Percentiles rank a stretch among this genome's conserved stretches.
Conservation (phyloP, 208 protist genomes). For the Acanthamoeba castellanii region DNA sequence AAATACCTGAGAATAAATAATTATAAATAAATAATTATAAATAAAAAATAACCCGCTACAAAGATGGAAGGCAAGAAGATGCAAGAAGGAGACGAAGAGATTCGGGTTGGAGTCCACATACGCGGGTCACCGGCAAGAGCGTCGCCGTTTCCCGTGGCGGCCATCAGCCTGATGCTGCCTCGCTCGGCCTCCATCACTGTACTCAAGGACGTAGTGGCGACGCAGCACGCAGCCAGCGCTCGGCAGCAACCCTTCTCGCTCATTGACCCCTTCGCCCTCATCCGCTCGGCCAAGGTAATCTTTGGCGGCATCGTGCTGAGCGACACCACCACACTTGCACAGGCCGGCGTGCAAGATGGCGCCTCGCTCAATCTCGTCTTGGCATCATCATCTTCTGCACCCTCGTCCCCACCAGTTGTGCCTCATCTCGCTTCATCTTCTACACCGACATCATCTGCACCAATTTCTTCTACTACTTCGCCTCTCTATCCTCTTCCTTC, state of each 20-base stretch:
- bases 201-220: neutral
- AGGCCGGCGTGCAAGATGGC: neutral
- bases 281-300: neutral
- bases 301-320: neutral
- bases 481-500: neutral
- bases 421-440: no score
- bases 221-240: neutral
- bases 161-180: neutral
- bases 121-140: neutral
- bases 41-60: no score
- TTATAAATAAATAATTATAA: no score
- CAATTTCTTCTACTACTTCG: neutral
- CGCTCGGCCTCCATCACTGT: neutral
- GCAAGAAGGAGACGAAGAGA: no score
- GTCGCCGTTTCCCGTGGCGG: neutral
- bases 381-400: neutral
- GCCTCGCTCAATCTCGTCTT: neutral
- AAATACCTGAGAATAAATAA: no score
- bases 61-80: no score
- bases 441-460: neutral
- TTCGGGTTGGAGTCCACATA: neutral
- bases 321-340: neutral
- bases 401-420: no score
- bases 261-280: neutral
- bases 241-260: neutral